Conservation (phyloP, 1,284 basidiomycete genomes). For the Puccinia novopanici region DNA sequence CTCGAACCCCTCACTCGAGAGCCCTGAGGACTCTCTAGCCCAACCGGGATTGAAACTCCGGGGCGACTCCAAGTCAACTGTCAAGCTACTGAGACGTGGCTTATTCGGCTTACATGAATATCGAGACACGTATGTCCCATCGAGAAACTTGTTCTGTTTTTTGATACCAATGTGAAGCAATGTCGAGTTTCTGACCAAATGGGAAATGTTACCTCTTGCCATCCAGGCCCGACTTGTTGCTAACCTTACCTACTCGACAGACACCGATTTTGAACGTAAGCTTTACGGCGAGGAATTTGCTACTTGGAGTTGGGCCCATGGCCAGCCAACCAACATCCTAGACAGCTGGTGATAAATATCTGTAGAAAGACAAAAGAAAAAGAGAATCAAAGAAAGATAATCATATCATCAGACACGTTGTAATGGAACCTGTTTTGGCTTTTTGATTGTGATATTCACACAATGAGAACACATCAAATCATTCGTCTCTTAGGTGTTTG, state of each 20-base stretch:
- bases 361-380: neutral
- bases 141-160: constrained; percentile 23
- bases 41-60: constrained; percentile 61
- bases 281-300: constrained; percentile 91
- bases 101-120: constrained; percentile 43
- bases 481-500: too few relatives aligned
- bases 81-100: constrained; percentile 29
- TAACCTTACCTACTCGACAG: constrained; percentile 90
- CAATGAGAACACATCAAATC: too few relatives aligned
- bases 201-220: constrained; percentile 36
- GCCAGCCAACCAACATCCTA: neutral
- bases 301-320: constrained; percentile 74
- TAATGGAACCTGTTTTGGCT: too few relatives aligned
- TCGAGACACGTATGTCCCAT: constrained; percentile 33
- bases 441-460: too few relatives aligned
- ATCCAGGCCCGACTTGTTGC: constrained; percentile 76
- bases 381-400: too few relatives aligned
- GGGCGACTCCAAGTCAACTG: constrained; percentile 26
- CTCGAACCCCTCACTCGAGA: constrained; percentile 52
- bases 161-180: neutral
- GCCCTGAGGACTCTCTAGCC: constrained; percentile 59
- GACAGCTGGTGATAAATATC: neutral
- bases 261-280: constrained; percentile 89
- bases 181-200: neutral
- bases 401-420: neutral